Evolutionary conservation across 148 eudicot species (phyloP).

Genomic region (Beta vulgaris): DNA sequence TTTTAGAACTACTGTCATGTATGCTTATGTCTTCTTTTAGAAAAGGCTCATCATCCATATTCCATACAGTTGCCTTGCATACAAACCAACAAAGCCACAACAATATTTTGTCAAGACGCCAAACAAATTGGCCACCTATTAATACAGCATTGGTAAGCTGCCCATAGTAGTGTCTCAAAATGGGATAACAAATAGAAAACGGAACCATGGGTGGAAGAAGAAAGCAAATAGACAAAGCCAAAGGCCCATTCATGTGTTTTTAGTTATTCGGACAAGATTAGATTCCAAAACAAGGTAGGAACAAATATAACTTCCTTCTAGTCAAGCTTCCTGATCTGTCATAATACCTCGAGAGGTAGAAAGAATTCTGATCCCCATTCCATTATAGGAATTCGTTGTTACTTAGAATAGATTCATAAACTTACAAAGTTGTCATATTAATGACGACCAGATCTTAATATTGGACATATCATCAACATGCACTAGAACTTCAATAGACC

Average conservation of each 20-base stretch:
- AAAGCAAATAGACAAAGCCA: background rate
- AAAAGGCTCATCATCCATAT: background rate
- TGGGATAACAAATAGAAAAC: background rate
- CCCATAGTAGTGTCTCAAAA: background rate
- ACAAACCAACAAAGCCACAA: background rate
- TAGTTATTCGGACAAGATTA: background rate
- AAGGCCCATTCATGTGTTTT: background rate
- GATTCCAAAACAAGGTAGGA: background rate
- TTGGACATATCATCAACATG: background rate
- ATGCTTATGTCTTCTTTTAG: background rate
- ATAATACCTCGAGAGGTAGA: conserved; percentile 10
- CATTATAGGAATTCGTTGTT: background rate
- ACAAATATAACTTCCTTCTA: background rate
- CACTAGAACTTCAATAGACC: background rate
- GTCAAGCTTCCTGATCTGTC: background rate
- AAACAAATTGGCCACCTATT: background rate
- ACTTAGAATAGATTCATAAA: no score
- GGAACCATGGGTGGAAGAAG: background rate
- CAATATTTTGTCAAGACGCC: background rate
- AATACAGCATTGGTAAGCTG: background rate
- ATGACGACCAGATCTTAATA: background rate
- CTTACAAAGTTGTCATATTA: background rate
- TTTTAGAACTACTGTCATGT: background rate
- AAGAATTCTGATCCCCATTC: conserved; percentile 8
- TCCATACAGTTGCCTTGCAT: background rate